Base-by-base conservation (phyloP, 2,329 filamentous ascomycete genomes). In the Tolypocladium nubicola region DNA sequence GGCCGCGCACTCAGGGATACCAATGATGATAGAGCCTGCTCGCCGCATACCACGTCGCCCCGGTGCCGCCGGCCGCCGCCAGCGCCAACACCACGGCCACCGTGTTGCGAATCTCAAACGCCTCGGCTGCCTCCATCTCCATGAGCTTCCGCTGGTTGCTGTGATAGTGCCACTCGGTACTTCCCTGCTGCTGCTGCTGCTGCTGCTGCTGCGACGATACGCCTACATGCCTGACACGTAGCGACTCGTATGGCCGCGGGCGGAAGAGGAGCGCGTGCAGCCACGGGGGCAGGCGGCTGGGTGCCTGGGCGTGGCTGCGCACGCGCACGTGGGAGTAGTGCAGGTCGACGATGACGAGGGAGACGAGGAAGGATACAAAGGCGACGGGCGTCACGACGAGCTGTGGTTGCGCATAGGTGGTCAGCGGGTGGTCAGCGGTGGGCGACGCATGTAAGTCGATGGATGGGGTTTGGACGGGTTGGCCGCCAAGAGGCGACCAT, bases 341-440 rank as follows among this genome's bases (percentile, higher is more conserved):
- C 54, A 78, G 72, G 71, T 88, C 85, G 49, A 88, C 78, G 55
- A 87, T 69, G 66, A 79, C 76, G 52, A 89, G 79, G 2, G 85
- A 88, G 61, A 88, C 52, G 47, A 89, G 68, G 70, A 88, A 88
- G 26, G 83, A 80, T 54, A 83, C 73, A 67, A 88, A 81, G 61
- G 83, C 76, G 60, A 88, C 62, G 9, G 86, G 85, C 0, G 84
- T 86, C 71, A 86, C 75, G 62, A 88, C 62, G 23, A 75, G 56
- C 76, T 80, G 58, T 37, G 3, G 5, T n/a, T 6, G 52, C 23
- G 45, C 19, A 7, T 2, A 4, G 7, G 16, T 10, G 16, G 19
- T 50, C 16, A 50, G 47, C 45, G 10, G 14, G 30, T 10, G 45
- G 23, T 33, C 26, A 10, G 41, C 30, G 19, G n/a, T 9, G 40